Conservation (phyloP, 208 protist species). For the Trypanosoma scelopori region DNA sequence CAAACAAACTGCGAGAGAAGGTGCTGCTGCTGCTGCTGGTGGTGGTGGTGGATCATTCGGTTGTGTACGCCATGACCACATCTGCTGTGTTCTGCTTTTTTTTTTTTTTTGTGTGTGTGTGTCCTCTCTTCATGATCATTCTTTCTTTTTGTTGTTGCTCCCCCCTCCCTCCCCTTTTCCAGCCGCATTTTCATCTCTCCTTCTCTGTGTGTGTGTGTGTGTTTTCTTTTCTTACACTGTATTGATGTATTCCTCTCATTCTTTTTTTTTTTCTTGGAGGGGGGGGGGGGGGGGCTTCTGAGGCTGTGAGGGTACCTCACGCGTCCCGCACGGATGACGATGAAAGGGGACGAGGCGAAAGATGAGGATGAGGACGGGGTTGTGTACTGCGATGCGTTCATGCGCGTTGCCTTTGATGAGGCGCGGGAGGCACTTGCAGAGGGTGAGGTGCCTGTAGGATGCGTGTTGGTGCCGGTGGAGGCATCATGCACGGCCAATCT, state of each 20-base stretch:
- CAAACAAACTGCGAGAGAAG: too few species aligned
- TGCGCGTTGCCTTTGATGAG: constrained; percentile 64
- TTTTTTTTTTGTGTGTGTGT: constrained; percentile 3
- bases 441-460: constrained; percentile 95
- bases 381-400: constrained; percentile 66
- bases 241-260: too few species aligned
- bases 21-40: too few species aligned
- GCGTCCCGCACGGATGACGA: not conserved
- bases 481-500: constrained; percentile 9
- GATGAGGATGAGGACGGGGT: constrained; percentile 1
- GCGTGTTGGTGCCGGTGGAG: constrained; percentile 80
- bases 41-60: too few species aligned
- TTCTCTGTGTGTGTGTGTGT: constrained; percentile 5
- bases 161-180: not conserved
- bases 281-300: too few species aligned
- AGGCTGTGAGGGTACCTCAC: not conserved
- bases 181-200: not conserved
- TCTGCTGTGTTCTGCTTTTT: too few species aligned
- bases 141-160: too few species aligned
- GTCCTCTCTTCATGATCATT: constrained; percentile 15
- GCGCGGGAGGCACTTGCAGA: constrained; percentile 52
- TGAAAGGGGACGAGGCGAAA: not conserved
- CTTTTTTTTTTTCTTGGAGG: too few species aligned
- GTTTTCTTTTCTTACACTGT: constrained; percentile 6
- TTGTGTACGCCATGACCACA: too few species aligned